Percentiles rank a stretch among this genome's conserved stretches.
Conservation (phyloP, 176 grass and related monocot species). For the Musa itinerans region DNA sequence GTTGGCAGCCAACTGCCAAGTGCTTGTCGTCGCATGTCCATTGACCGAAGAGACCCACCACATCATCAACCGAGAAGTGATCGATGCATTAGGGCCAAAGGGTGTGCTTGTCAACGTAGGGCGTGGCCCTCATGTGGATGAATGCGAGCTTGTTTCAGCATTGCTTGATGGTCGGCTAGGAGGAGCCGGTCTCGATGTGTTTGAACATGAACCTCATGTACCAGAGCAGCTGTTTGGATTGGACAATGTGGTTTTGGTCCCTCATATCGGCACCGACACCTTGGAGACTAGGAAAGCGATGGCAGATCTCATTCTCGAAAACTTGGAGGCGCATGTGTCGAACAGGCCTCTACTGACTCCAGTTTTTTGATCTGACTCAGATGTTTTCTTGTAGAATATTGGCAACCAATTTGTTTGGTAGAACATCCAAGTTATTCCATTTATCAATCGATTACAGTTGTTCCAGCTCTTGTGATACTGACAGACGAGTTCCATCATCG, state of each 20-base stretch:
- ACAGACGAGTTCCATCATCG: too few relatives aligned
- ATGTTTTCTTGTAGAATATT: not conserved
- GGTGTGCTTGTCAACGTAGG: constrained; percentile 83
- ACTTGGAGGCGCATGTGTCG: constrained; percentile 68
- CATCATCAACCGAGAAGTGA: constrained; percentile 77
- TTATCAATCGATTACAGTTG: too few relatives aligned
- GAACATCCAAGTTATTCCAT: not conserved
- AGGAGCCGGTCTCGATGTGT: constrained; percentile 76
- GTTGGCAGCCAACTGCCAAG: constrained; percentile 54
- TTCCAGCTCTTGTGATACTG: too few relatives aligned
- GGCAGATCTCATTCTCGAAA: constrained; percentile 67
- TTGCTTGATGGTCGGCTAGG: constrained; percentile 57
- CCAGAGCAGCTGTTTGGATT: constrained; percentile 46
- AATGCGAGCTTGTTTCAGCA: constrained; percentile 55
- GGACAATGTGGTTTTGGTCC: constrained; percentile 75
- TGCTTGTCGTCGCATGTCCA: constrained; percentile 65
- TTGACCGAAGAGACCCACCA: constrained; percentile 58
- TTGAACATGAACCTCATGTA: constrained; percentile 66
- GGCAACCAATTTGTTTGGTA: not conserved
- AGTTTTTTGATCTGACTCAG: constrained; percentile 30
- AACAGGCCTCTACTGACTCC: constrained; percentile 68
- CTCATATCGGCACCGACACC: constrained; percentile 64
- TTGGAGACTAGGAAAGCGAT: constrained; percentile 53
- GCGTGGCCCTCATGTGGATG: constrained; percentile 71
- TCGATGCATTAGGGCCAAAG: constrained; percentile 53